These are phyloP conservation scores for Botrytis deweyae DNA, from an alignment of 2,329 filamentous ascomycete genomes.

Conservation along the genomic window DNA sequence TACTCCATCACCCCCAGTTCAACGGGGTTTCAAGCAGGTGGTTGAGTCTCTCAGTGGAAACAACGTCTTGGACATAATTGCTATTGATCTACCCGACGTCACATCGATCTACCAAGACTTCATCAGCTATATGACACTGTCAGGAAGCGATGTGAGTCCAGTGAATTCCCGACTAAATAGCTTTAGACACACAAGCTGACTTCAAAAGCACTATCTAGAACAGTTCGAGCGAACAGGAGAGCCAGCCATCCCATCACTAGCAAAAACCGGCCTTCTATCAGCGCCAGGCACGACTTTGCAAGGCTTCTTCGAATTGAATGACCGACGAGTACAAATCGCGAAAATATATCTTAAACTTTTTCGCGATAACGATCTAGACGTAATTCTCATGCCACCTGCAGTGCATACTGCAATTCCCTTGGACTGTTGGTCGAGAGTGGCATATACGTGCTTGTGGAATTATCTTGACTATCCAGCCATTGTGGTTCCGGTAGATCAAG, in stretches of 20 bases:
- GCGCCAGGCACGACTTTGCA: slow-evolving; percentile 28
- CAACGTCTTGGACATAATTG: not conserved
- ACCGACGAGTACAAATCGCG: slow-evolving; percentile 32
- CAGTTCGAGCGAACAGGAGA: slow-evolving; percentile 8
- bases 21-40: not conserved
- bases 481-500: slow-evolving; percentile 27
- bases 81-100: not conserved
- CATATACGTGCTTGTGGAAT: slow-evolving; percentile 57
- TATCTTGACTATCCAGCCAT: slow-evolving; percentile 34
- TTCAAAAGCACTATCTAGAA: not conserved
- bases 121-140: slow-evolving; percentile 33
- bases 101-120: slow-evolving; percentile 53
- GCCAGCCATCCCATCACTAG: slow-evolving; percentile 43
- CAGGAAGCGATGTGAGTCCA: slow-evolving; percentile 28
- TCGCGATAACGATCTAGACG: slow-evolving; percentile 44
- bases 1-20: slow-evolving; percentile 1
- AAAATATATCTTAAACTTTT: slow-evolving; percentile 25
- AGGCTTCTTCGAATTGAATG: slow-evolving; percentile 35
- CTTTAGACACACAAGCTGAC: not conserved
- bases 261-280: slow-evolving; percentile 38
- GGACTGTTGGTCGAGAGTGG: slow-evolving; percentile 32
- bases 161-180: slow-evolving; percentile 25
- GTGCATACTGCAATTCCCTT: slow-evolving; percentile 50
- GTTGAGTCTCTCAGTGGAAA: not conserved
- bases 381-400: slow-evolving; percentile 52